phyloP scores from a whole-genome alignment of 805 yeast species.

The Candida maltosa region DNA sequence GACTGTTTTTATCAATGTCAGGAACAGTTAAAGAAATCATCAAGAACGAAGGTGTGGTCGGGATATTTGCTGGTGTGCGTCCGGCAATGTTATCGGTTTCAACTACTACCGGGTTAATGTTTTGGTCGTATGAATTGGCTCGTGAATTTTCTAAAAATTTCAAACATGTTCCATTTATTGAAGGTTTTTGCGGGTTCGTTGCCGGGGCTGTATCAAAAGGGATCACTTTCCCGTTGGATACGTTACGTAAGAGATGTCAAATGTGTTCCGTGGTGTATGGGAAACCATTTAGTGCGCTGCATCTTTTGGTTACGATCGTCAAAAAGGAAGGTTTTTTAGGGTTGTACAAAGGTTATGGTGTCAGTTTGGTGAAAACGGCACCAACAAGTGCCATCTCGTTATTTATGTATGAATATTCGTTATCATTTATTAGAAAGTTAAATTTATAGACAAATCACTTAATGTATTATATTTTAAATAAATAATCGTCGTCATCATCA shows the following conservation, averaged over 20 bases:
- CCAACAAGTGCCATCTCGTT: slow-evolving; percentile 73
- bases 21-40: slow-evolving; percentile 23
- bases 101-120: slow-evolving; percentile 70
- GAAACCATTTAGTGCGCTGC: slow-evolving; percentile 12
- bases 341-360: slow-evolving; percentile 69
- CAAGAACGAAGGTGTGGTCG: slow-evolving; percentile 32
- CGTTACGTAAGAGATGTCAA: slow-evolving; percentile 75
- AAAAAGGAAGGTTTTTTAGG: slow-evolving; percentile 61
- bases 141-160: slow-evolving; percentile 32
- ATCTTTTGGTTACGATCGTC: slow-evolving; percentile 38
- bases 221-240: slow-evolving; percentile 80
- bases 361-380: slow-evolving; percentile 73
- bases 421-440: slow-evolving; percentile 10
- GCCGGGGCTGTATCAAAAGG: slow-evolving; percentile 80
- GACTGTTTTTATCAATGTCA: slow-evolving; percentile 36
- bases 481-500: slow-evolving; percentile 27
- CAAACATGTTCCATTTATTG: slow-evolving; percentile 35
- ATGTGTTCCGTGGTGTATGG: slow-evolving; percentile 31
- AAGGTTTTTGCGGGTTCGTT: slow-evolving; percentile 61
- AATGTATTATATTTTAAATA: slow-evolving; percentile 19
- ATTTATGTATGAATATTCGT: slow-evolving; percentile 55
- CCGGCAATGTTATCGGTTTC: slow-evolving; percentile 63
- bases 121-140: slow-evolving; percentile 59
- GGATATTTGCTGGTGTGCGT: slow-evolving; percentile 48
- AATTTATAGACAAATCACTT: not conserved